Base-by-base conservation (phyloP, 2,329 filamentous ascomycete species). In the Ophiostoma perfectum region DNA sequence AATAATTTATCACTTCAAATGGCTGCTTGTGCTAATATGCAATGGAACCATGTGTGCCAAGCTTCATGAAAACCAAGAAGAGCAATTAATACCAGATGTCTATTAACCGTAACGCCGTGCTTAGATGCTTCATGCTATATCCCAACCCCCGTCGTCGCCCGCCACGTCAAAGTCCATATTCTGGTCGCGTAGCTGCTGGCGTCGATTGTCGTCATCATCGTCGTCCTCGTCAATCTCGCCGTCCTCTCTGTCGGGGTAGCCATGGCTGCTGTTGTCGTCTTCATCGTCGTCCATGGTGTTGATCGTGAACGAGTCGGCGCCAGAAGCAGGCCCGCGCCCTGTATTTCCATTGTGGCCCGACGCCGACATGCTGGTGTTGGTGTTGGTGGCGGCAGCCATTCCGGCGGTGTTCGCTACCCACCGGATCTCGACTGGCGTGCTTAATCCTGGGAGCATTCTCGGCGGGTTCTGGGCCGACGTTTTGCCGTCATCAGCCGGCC, bases 361-460 rank as follows among this genome's bases (percentile, higher is more conserved):
- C n/a, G 49, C 49, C 49, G 38, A 27, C 18, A n/a, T 41, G 27
- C 27, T 27, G 27, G 27, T 42, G 39, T n/a, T 8, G 8, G 14
- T 11, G 44, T n/a, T 8, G 8, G 14, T 11, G 44, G 36, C 65
- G 44, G 70, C 68, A 41, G 39, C 64, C 65, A 49, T 66, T 8
- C 68, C 62, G 27, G 42, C 62, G 5, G 68, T 38, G 2, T 68
- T 67, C 9, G 72, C 71, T 38, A 81, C 81, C 91, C 91, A 94
- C 0, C 84, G 77, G 52, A 91, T 76, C 67, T 91, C 87, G 12
- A 92, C 80, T 63, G 84, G 84, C 58, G 85, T 87, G 1, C 82
- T 78, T 11, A 91, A 78, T 6, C 86, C 85, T 0, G 88, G 86
- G 55, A 93, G 85, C 64, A 41, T 36, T 16, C 38, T 39, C 14